Evolutionary conservation across 768 basidiomycete species (phyloP), one percentile per base, ranked within the genome.

Genomic region (Russula ochroleuca): DNA sequence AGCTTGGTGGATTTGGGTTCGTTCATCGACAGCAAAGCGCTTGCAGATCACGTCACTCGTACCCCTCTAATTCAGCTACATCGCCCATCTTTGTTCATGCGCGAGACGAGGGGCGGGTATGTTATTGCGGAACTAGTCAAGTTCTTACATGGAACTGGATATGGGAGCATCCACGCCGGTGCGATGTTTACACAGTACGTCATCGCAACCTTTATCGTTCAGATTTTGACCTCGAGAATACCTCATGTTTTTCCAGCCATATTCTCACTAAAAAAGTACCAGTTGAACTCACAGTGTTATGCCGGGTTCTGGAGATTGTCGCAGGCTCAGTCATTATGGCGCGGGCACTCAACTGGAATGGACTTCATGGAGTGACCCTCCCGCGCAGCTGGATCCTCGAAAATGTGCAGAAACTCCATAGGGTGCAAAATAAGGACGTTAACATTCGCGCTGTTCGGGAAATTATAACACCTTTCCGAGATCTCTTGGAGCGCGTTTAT

Each of bases 361-460:
- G 37, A 41, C 23, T 41, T 33, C 54, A 62, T 23, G 53, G 50
- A 17, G 41, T 62, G 15, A 57, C 52, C 35, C 63, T 65, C 33
- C 69, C 69, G 5, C 66, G 63, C 8, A 68, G 69, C 56, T 70
- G 67, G 69, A 51, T 70, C 23, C 52, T 70, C 19, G 56, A 56
- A 31, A 48, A 63, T 31, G 9, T 62, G 21, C 59, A 54, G 4
- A 56, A 57, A 5, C 31, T 57, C 2, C 8, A 64, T 6, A 62
- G 45, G n/a, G 55, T 68, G 14, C 47, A 55, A 45, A 58, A 57
- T n/a, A 67, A 66, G 28, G 48, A 47, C 13, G 50, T 49, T 2
- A 15, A 40, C 13, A 0, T 17, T 17, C 0, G 9, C n/a, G 1
- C n/a, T 1, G 47, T 35, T 21, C 43, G 47, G 53, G 21, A 23